Evolutionary conservation across 495 filamentous ascomycete species (phyloP), one percentile per base, ranked within the genome.

Genomic region (Trichoderma erinaceum): DNA sequence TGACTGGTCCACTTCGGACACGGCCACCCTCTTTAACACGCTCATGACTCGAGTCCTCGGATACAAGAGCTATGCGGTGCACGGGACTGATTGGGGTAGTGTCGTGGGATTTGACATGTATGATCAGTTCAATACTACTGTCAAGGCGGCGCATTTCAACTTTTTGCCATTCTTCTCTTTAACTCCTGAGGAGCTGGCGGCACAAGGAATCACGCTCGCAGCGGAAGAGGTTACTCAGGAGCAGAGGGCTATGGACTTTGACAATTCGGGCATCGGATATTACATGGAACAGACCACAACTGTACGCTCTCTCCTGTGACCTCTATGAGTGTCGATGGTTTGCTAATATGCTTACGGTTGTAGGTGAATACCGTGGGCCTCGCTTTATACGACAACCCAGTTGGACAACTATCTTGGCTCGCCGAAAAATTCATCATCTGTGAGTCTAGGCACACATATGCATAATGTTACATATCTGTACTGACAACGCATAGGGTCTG

Each of bases 401-500:
- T 80, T 4, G 79, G 78, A 0, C 70, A 76, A 16, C 71, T 80
- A 0, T 72, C 68, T 2, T 82, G 79, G 78, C 67, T 78, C 4
- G 74, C 76, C 0, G 77, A 78, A 66, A 80, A 79, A 67, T 78
- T 73, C 16, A 74, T 71, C 38, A 69, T 68, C 7, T 74, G 74
- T 21, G 23, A 65, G 35, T 43, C 10, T 38, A 38, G 35, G 5
- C 35, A 38, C 35, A 38, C 4, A 6, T 38, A 0, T 38, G 35
- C 35, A 38, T 6, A 3, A 38, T 29, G 4, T 29, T 4, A 18
- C 12, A 4, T 4, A 46, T 46, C 41, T 15, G 12, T 46, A 46
- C 43, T 46, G 18, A 46, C 43, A 46, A 16, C 18, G 12, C 46
- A 32, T 5, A 63, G 56, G 56, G 66, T 72, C 69, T 13, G 69